Evolutionary conservation across 345 rosid genomes (phyloP), one percentile per base, ranked within the genome.

Genomic region (Ceriops decandra): DNA sequence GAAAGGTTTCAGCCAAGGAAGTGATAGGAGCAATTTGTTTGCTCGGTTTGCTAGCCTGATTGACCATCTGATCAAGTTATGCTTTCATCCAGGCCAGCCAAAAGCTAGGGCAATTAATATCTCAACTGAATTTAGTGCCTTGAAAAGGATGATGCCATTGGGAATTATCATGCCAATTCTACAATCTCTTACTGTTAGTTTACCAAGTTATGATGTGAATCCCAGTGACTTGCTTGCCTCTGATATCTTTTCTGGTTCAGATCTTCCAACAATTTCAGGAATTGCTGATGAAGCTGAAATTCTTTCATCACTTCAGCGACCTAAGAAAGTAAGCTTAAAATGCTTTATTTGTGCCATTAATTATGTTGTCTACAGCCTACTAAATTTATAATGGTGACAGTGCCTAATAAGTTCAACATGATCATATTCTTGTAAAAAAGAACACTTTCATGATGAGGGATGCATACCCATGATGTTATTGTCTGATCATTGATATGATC

Each of bases 261-360:
- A 93, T 75, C 89, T 91, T 76, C 99, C 97, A 67, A 89, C 89
- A 62, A 91, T 93, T 74, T 82, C 76, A 53, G 93, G 96, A 69
- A 93, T 93, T 67, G 83, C 91, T 71, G 97, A 93, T 62, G 99
- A 91, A 80, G 97, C 96, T 42, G 96, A 93, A 87, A 91, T 93
- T 81, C 99, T 93, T 79, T 91, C 96, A 36, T 93, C 97, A 71
- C 96, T 89, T 76, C 99, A 93, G 84, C 82, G 86, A 52, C 97
- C 99, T 36, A 93, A 93, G 80, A 91, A 89, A 79, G 99, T 89
- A 81, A 5, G 82, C 65, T 52, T 6, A 13, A 38, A 42, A 42
- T 42, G 17, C 49, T 42, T 19, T 60, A 60, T 16, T 21, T 31
- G 10, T 57, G 26, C 27, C 38, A 8, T 20, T 35, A 56, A 57